Percentiles rank a stretch among this genome's conserved stretches.
Evolutionary conservation across 352 stramenopile species (phyloP).

Genomic region (Phytophthora agathidicida): DNA sequence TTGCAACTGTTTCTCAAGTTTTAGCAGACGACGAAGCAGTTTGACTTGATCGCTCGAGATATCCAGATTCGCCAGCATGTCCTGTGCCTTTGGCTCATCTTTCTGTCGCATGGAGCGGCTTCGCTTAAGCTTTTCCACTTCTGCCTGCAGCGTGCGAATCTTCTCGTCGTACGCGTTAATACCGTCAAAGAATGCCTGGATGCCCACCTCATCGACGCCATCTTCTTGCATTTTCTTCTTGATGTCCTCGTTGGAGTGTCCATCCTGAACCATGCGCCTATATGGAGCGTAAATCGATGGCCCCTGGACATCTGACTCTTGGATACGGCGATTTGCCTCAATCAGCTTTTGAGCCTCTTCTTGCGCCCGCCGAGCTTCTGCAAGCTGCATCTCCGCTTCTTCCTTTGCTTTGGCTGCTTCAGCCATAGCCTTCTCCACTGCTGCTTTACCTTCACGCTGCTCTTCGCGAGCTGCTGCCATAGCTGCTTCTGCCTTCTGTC

Average conservation of each 20-base stretch:
- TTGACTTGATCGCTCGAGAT: slow-evolving; percentile 79
- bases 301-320: slow-evolving; percentile 57
- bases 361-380: slow-evolving; percentile 73
- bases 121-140: slow-evolving; percentile 84
- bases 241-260: slow-evolving; percentile 70
- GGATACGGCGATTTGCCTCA: slow-evolving; percentile 85
- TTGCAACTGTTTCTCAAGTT: slow-evolving; percentile 85
- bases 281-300: slow-evolving; percentile 70
- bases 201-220: slow-evolving; percentile 73
- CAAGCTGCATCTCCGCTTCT: slow-evolving; percentile 81
- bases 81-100: slow-evolving; percentile 61
- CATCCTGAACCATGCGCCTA: slow-evolving; percentile 75
- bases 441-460: slow-evolving; percentile 80
- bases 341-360: slow-evolving; percentile 86
- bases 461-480: slow-evolving; percentile 83
- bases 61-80: slow-evolving; percentile 78
- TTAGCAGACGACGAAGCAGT: slow-evolving; percentile 78
- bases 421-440: slow-evolving; percentile 84
- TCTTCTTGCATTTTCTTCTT: slow-evolving; percentile 79
- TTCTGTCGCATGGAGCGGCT: slow-evolving; percentile 51
- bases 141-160: slow-evolving; percentile 78
- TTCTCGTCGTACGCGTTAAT: slow-evolving; percentile 88
- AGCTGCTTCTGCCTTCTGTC: slow-evolving; percentile 82
- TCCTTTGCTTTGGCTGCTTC: slow-evolving; percentile 81
- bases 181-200: slow-evolving; percentile 82